Base-by-base conservation (phyloP, 2,329 filamentous ascomycete genomes). In the Trichoderma sp. region DNA sequence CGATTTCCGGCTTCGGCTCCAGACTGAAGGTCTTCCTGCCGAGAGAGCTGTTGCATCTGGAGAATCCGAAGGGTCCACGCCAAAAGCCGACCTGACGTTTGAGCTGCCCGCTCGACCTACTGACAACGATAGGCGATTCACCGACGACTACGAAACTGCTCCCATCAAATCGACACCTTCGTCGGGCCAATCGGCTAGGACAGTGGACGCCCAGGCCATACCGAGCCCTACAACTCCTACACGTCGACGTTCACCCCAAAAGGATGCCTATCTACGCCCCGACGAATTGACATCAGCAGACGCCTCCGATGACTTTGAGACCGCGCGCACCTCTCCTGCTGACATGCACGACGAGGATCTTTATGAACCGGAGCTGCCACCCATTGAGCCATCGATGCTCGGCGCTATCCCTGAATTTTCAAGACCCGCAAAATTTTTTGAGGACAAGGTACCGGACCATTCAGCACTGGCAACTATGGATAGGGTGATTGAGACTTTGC, bases 31-130 rank as follows among this genome's bases (percentile, higher is more conserved):
- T 26, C 26, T 77, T 28, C 70, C 75, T 13, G 72, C 78, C 18
- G 72, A 75, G 1, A 76, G 79, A 4, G 74, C 77, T 11, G 74
- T 80, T 10, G 86, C 89, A 60, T 75, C 85, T 32, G 79, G 89
- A 10, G 89, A 84, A 55, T 92, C 90, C 6, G 82, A 89, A 72
- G 87, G 92, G 74, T 85, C 86, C 0, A 94, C 91, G 1, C 91
- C 91, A 1, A 91, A 88, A 70, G 89, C 89, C 5, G 84, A 83
- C 21, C 68, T 72, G n/a, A 75, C 70, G 68, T 78, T 77, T 11
- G 74, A 76, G 52, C 71, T 80, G 14, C 76, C 75, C 8, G 63
- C 52, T 28, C 52, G 70, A n/a, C 43, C 76, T 69, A 34, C 65
- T 34, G 60, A 71, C 59, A 66, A 64, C 32, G 49, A 64, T 43